Conservation (phyloP, 2,329 filamentous ascomycete species). For the Bisporella sp. region DNA sequence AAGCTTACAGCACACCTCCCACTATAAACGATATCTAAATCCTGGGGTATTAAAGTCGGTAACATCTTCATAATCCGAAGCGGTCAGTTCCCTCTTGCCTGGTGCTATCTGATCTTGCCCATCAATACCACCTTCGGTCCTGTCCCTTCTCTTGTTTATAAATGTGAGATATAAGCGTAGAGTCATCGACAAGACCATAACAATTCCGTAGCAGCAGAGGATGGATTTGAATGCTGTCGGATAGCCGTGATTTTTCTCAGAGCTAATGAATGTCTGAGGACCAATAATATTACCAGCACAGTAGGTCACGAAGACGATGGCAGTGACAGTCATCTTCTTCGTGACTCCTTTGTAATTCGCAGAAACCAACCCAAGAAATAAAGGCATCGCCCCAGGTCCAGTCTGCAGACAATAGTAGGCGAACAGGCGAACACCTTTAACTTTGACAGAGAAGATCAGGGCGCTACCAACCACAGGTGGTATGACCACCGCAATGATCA, state of each 20-base stretch:
- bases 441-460: slow-evolving; percentile 18
- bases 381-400: slow-evolving; percentile 21
- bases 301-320: slow-evolving; percentile 12
- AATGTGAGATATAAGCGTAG: slow-evolving; percentile 18
- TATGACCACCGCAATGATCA: slow-evolving; percentile 16
- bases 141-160: slow-evolving; percentile 14
- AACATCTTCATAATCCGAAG: no score
- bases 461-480: slow-evolving; percentile 20
- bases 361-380: slow-evolving; percentile 24
- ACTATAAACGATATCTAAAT: no score
- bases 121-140: no score
- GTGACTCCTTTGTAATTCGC: slow-evolving; percentile 25
- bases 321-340: slow-evolving; percentile 27
- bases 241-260: slow-evolving; percentile 5
- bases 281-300: slow-evolving; percentile 24
- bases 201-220: slow-evolving; percentile 20
- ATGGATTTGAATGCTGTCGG: slow-evolving; percentile 22
- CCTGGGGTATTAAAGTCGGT: no score
- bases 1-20: no score
- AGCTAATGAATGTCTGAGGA: slow-evolving; percentile 12
- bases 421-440: slow-evolving; percentile 18
- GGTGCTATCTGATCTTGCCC: no score
- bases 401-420: slow-evolving; percentile 22
- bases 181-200: slow-evolving; percentile 11
- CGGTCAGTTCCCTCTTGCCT: no score